Base-by-base conservation (phyloP, 768 basidiomycete species). In the Calocybe cyanea region DNA sequence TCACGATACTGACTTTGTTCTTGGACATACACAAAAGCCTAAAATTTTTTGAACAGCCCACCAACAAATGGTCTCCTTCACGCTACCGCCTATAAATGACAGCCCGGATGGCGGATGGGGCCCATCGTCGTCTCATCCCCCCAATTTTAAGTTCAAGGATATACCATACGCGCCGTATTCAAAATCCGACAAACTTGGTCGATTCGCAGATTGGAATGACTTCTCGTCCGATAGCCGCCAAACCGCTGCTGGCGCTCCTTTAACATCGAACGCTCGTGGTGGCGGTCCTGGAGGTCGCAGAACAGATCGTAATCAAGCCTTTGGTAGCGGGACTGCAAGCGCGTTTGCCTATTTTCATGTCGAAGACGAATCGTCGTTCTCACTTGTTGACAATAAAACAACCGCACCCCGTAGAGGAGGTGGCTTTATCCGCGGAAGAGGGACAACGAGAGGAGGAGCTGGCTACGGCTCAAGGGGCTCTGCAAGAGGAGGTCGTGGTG, bases 91-190 rank as follows among this genome's bases (percentile, higher is more conserved):
- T 1, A 92, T 97, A 52, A 78, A 89, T 66, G 92, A 95, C 64
- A 93, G 91, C 67, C 85, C 86, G 31, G 92, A 94, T 57, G 92
- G 90, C 25, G 88, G 90, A 44, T 97, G 94, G 94, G 92, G 92
- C 1, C 90, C 92, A 5, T 80, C 85, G 3, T 78, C 85, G 0
- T 76, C 71, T 2, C 86, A 88, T 64, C 71, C 94, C 17, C 93
- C 95, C 1, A 75, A 86, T 36, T 97, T 95, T 71, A 93, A 94
- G 69, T 96, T 96, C 78, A 92, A 91, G 67, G 96, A 97, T 57
- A 96, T 98, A 49, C 96, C 96, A 37, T 99, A 98, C 62, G 94
- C 95, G 0, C 94, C 94, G 4, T 98, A 91, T 77, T 92, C 92
- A 69, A 99, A 99, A 81, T 85, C 91, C 30, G 96, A 99, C 76